phyloP scores from a whole-genome alignment of 2,329 filamentous ascomycete genomes.

The Colletotrichum costaricense region DNA sequence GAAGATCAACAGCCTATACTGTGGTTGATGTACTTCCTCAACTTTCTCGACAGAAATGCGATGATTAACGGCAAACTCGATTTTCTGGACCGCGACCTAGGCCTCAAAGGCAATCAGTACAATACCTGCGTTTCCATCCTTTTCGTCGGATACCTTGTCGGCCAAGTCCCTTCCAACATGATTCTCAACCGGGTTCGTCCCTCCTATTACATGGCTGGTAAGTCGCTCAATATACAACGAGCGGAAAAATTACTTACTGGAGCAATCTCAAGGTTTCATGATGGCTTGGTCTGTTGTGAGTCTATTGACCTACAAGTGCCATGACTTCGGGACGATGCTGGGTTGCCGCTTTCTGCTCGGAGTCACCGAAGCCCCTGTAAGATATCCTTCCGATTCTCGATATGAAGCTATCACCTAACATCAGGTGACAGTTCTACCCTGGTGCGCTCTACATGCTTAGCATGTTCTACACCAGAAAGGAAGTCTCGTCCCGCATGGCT shows the following conservation, averaged over 20 bases:
- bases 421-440: conserved; percentile 26
- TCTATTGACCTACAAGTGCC: conserved; percentile 35
- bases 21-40: conserved; percentile 40
- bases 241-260: background rate
- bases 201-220: conserved; percentile 35
- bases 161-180: conserved; percentile 47
- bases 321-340: conserved; percentile 29
- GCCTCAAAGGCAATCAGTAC: conserved; percentile 42
- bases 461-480: conserved; percentile 37
- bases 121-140: conserved; percentile 41
- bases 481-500: conserved; percentile 47
- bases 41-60: conserved; percentile 44
- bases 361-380: conserved; percentile 35
- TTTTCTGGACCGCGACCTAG: conserved; percentile 43
- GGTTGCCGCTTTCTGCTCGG: conserved; percentile 36
- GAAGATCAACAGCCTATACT: conserved; percentile 25
- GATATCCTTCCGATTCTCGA: background rate
- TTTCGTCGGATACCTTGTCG: conserved; percentile 35
- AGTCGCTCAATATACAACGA: background rate
- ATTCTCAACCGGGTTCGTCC: conserved; percentile 45
- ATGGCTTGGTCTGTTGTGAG: conserved; percentile 36
- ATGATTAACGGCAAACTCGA: conserved; percentile 45
- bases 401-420: background rate
- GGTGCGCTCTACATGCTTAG: conserved; percentile 36
- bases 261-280: conserved; percentile 17